Conservation (phyloP, 495 filamentous ascomycete genomes). For the Trichoderma asperelloides region DNA sequence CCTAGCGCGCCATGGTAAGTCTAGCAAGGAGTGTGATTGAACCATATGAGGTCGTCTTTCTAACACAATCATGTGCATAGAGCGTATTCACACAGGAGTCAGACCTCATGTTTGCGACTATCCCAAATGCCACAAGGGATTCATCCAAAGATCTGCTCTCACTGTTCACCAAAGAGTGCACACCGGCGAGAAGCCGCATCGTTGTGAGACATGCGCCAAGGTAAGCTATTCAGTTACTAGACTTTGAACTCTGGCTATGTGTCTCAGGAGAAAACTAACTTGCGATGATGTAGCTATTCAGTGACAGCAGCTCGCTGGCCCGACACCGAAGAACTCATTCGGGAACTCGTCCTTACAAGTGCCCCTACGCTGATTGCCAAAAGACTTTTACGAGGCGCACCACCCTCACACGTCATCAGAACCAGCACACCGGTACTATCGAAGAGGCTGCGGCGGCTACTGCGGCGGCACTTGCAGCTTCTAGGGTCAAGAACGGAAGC, state of each 20-base stretch:
- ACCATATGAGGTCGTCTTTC: neutral
- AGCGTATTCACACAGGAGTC: slow-evolving; percentile 89
- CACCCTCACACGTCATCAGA: slow-evolving; percentile 90
- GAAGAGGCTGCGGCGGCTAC: slow-evolving; percentile 88
- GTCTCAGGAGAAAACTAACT: slow-evolving; percentile 8
- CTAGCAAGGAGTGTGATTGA: neutral
- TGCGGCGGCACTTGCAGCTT: slow-evolving; percentile 54
- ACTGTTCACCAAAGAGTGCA: slow-evolving; percentile 94
- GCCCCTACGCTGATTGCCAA: slow-evolving; percentile 93
- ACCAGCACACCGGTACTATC: slow-evolving; percentile 89
- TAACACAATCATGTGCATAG: slow-evolving; percentile 33
- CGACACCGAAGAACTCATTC: slow-evolving; percentile 92
- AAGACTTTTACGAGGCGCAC: slow-evolving; percentile 97
- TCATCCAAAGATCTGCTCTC: slow-evolving; percentile 95
- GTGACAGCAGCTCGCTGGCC: slow-evolving; percentile 91
- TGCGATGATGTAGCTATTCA: slow-evolving; percentile 66
- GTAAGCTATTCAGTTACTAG: slow-evolving; percentile 38
- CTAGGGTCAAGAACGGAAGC: slow-evolving; percentile 38
- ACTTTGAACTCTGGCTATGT: neutral
- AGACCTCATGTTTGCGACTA: slow-evolving; percentile 89
- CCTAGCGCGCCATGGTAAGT: slow-evolving; percentile 86
- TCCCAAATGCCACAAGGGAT: slow-evolving; percentile 85
- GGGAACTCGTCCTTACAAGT: slow-evolving; percentile 94
- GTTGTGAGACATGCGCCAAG: slow-evolving; percentile 96
- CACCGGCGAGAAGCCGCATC: slow-evolving; percentile 95